Percentiles rank a stretch among this genome's conserved stretches.
phyloP scores from a whole-genome alignment of 805 yeast species.

The Blastobotrys americana region DNA sequence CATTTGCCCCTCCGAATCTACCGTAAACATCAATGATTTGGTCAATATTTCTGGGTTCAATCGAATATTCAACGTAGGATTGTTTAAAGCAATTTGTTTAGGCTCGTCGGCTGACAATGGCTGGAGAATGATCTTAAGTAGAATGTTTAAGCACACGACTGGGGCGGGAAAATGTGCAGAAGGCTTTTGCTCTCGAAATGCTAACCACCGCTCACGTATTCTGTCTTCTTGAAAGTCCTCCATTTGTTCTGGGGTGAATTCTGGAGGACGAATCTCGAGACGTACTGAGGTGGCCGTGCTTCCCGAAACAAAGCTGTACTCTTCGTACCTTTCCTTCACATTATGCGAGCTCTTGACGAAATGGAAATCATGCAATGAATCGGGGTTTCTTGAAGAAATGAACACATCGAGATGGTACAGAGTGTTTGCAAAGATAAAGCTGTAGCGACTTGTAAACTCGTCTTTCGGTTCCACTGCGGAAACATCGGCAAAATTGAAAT shows the following conservation, averaged over 20 bases:
- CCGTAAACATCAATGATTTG: slow-evolving; percentile 21
- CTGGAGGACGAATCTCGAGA: slow-evolving; percentile 22
- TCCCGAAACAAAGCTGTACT: slow-evolving; percentile 18
- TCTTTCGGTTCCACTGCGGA: slow-evolving; percentile 11
- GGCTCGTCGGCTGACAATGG: slow-evolving; percentile 48
- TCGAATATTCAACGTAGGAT: slow-evolving; percentile 47
- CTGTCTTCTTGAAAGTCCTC: slow-evolving; percentile 40
- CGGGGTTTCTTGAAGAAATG: not conserved
- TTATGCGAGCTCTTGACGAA: slow-evolving; percentile 5
- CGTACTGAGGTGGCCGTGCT: slow-evolving; percentile 13
- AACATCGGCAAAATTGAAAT: slow-evolving; percentile 13
- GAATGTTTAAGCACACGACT: slow-evolving; percentile 50
- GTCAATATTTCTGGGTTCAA: slow-evolving; percentile 49
- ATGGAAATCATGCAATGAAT: slow-evolving; percentile 12
- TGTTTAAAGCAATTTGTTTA: slow-evolving; percentile 49
- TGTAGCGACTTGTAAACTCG: slow-evolving; percentile 9
- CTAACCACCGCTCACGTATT: slow-evolving; percentile 47
- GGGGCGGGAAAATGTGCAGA: slow-evolving; percentile 42
- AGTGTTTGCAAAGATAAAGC: slow-evolving; percentile 16
- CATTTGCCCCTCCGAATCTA: slow-evolving; percentile 5
- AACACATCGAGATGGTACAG: slow-evolving; percentile 20
- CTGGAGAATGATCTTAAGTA: slow-evolving; percentile 58
- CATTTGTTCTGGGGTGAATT: slow-evolving; percentile 42
- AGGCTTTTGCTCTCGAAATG: slow-evolving; percentile 19
- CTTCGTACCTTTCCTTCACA: slow-evolving; percentile 9